phyloP scores from a whole-genome alignment of 495 filamentous ascomycete species.

The Amniculicola lignicola region DNA sequence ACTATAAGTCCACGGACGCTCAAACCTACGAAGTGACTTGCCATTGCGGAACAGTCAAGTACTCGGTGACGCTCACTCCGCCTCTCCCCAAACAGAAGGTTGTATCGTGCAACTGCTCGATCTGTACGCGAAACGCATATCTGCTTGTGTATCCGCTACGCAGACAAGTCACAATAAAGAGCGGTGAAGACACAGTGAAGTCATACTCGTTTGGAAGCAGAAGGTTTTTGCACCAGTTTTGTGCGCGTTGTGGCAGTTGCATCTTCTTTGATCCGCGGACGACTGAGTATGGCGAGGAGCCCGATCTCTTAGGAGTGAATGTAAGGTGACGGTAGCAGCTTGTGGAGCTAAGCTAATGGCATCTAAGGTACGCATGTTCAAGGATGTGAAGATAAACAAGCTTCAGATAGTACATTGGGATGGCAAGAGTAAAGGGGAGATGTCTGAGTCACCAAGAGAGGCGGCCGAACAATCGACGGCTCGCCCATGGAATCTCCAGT shows the following conservation, averaged over 20 bases:
- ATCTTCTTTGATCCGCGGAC: slow-evolving; percentile 27
- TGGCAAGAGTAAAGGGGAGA: slow-evolving; percentile 23
- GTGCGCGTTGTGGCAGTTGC: slow-evolving; percentile 21
- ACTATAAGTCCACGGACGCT: slow-evolving; percentile 3
- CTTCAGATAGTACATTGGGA: slow-evolving; percentile 25
- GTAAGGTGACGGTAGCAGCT: slow-evolving; percentile 13
- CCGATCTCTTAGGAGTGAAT: slow-evolving; percentile 28
- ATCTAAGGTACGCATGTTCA: slow-evolving; percentile 37
- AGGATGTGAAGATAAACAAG: slow-evolving; percentile 36
- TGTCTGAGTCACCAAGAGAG: too few relatives aligned
- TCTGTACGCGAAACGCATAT: slow-evolving; percentile 46
- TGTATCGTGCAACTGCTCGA: slow-evolving; percentile 45
- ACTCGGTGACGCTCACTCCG: slow-evolving; percentile 36
- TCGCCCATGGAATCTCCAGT: too few relatives aligned
- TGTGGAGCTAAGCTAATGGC: neutral
- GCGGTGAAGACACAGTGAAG: slow-evolving; percentile 23
- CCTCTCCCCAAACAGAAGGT: slow-evolving; percentile 36
- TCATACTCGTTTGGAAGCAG: slow-evolving; percentile 22
- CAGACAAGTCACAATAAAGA: slow-evolving; percentile 35
- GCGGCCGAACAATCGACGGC: too few relatives aligned
- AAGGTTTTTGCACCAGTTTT: slow-evolving; percentile 20
- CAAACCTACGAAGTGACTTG: slow-evolving; percentile 32
- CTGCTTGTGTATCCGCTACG: slow-evolving; percentile 41
- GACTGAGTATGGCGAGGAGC: slow-evolving; percentile 6
- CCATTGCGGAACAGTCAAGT: slow-evolving; percentile 37